Evolutionary conservation across 2,329 filamentous ascomycete genomes (phyloP), one percentile per base, ranked within the genome.

Genomic region (Botrytis byssoidea): DNA sequence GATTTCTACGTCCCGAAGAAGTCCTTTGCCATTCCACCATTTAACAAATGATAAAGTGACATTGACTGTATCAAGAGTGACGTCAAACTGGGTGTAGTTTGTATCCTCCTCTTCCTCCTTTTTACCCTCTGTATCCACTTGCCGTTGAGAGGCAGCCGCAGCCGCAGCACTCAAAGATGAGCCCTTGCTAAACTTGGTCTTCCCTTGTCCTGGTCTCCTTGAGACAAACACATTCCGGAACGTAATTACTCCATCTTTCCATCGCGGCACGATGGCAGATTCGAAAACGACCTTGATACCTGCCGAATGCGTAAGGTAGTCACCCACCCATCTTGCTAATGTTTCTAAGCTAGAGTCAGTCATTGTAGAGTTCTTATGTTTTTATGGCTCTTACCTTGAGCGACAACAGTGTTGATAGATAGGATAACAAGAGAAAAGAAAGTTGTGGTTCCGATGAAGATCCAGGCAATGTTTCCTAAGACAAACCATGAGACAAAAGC

Each of bases 151-250:
- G 0, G 94, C 95, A 0, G 94, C 94, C 0, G 92, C 93, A 0
- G 94, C 94, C 0, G 95, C 95, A 9, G 94, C 95, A 76, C 90
- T 92, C 40, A 89, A 88, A 2, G 94, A 93, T 8, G 95, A 97
- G 14, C 96, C 96, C 83, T 99, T 98, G 83, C 90, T 96, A 73
- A 99, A 95, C 72, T 94, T 92, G 2, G 92, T 92, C 75, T 89
- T 88, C 51, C 89, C 86, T 81, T 97, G 93, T 7, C 96, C 95
- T 3, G 96, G 96, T 66, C 96, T 87, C 74, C 95, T 88, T 22
- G 96, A 98, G 2, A 99, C 93, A 80, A 97, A 98, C 16, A 99
- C 96, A 80, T 98, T 98, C 79, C 93, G 92, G 83, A 99, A 97
- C 0, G 93, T 95, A 76, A 99, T 99, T 59, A 98, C 95, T 46